These are phyloP conservation scores for Cyberlindnera euphorbiae DNA, from an alignment of 805 yeast species.

Conservation along the genomic window DNA sequence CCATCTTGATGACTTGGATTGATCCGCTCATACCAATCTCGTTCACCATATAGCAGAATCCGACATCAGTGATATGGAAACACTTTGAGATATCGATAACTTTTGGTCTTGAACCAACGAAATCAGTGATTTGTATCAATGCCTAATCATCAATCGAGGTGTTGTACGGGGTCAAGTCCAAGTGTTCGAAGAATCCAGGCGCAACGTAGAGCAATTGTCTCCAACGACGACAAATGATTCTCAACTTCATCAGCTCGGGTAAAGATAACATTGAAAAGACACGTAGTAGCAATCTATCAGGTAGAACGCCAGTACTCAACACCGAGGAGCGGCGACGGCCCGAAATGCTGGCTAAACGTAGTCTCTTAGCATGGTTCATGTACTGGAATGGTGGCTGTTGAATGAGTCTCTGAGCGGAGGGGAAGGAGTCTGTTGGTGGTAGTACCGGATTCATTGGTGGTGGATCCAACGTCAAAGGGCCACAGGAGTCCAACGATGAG, in stretches of 20 bases:
- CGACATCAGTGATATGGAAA: slow-evolving; percentile 72
- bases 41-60: slow-evolving; percentile 65
- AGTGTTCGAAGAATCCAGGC: slow-evolving; percentile 42
- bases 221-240: slow-evolving; percentile 63
- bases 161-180: slow-evolving; percentile 62
- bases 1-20: slow-evolving; percentile 52
- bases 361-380: slow-evolving; percentile 49
- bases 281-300: slow-evolving; percentile 52
- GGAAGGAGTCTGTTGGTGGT: slow-evolving; percentile 33
- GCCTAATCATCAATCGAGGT: slow-evolving; percentile 55
- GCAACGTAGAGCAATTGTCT: slow-evolving; percentile 57
- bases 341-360: slow-evolving; percentile 41
- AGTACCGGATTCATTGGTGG: slow-evolving; percentile 39
- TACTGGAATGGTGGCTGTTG: slow-evolving; percentile 41
- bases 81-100: slow-evolving; percentile 63
- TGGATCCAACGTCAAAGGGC: slow-evolving; percentile 21
- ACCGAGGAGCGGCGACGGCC: slow-evolving; percentile 54
- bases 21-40: slow-evolving; percentile 65
- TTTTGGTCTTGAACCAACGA: slow-evolving; percentile 66
- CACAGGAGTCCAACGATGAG: slow-evolving; percentile 4
- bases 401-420: slow-evolving; percentile 19
- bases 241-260: slow-evolving; percentile 55
- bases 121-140: slow-evolving; percentile 54
- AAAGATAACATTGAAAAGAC: slow-evolving; percentile 51
- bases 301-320: slow-evolving; percentile 51